phyloP scores from a whole-genome alignment of 257 asterid species.

The Solanum chiquidenum region DNA sequence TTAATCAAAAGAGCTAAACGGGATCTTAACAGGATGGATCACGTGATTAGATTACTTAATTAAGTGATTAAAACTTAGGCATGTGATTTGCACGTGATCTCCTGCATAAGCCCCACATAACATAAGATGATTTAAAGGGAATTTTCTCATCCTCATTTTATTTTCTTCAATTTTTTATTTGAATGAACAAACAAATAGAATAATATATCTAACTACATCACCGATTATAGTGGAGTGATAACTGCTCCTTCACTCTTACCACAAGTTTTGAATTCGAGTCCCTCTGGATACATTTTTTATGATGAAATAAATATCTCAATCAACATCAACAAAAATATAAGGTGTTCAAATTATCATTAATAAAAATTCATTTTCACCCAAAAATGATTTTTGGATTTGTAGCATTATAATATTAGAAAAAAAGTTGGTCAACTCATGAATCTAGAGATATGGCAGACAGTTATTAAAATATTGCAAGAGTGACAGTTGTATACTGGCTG shows the following conservation, averaged over 20 bases:
- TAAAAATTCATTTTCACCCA: not conserved
- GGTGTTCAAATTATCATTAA: not conserved
- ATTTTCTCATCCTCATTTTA: not conserved
- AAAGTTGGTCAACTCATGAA: conserved; percentile 15
- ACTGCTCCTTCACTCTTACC: accelerated
- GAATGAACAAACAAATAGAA: not conserved
- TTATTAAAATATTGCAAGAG: conserved; percentile 1
- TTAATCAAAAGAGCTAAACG: not conserved
- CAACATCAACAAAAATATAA: not conserved
- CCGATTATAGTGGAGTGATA: accelerated
- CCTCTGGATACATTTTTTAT: accelerated
- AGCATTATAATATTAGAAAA: not conserved
- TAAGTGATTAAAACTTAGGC: not conserved
- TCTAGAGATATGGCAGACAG: conserved; percentile 2
- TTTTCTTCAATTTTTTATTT: not conserved
- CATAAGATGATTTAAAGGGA: not conserved
- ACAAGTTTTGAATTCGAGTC: not conserved
- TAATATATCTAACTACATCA: not conserved
- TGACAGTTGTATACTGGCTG: conserved; percentile 14
- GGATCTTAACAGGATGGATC: conserved; percentile 1
- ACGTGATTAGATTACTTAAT: not conserved
- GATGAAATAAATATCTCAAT: not conserved
- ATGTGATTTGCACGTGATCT: not conserved
- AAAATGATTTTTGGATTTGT: not conserved
- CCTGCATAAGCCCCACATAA: not conserved